Conservation (phyloP, 1,139 yeast species). For the Tardiomyces digboiensis region DNA sequence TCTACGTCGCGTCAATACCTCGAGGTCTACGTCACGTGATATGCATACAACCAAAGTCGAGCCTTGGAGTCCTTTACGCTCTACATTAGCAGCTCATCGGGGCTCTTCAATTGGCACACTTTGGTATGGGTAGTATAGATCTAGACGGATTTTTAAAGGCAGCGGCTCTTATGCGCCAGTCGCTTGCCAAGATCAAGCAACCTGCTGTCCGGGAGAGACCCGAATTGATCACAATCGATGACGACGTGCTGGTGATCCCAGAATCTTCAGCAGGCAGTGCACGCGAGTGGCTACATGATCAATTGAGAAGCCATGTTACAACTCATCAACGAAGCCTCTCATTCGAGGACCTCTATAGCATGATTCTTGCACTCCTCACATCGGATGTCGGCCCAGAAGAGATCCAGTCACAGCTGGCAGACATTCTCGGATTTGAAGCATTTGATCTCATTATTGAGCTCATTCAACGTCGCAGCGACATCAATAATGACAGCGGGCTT, state of each 20-base stretch:
- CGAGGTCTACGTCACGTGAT: conserved; percentile 13
- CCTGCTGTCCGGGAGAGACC: background rate
- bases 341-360: conserved; percentile 14
- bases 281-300: conserved; percentile 2
- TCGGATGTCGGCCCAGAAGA: conserved; percentile 44
- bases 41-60: background rate
- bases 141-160: background rate
- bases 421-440: conserved; percentile 77
- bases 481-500: conserved; percentile 12
- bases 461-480: conserved; percentile 39
- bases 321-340: conserved; percentile 7
- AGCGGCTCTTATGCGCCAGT: background rate
- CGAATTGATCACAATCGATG: background rate
- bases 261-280: background rate
- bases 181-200: background rate
- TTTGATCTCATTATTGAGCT: conserved; percentile 67
- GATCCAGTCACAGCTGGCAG: conserved; percentile 59
- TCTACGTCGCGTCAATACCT: too few relatives aligned
- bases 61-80: background rate
- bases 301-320: conserved; percentile 3
- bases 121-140: conserved; percentile 14
- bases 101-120: background rate
- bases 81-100: conserved; percentile 1
- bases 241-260: background rate
- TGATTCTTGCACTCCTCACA: conserved; percentile 21